A percentile compares a stretch with the other conserved stretches of the same genome.
Evolutionary conservation across 1,284 basidiomycete genomes (phyloP).

Genomic region (Cryptococcus sp.): DNA sequence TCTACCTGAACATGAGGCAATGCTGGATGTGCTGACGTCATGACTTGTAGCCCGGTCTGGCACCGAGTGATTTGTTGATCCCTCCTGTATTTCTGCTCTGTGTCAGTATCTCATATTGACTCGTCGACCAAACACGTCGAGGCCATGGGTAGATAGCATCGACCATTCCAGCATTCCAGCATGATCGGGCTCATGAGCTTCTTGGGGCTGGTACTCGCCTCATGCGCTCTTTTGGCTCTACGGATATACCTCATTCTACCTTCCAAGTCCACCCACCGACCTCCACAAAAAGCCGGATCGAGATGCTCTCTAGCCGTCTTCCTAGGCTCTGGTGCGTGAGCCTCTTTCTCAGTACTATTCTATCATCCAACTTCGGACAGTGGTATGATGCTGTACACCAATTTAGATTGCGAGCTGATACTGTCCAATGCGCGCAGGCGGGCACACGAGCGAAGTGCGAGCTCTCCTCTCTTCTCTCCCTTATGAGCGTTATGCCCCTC

Average conservation of each 20-base stretch:
- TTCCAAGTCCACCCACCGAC: background rate
- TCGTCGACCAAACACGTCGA: too few species aligned
- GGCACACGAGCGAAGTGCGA: constrained; percentile 89
- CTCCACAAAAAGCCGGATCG: background rate
- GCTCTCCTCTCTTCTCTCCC: constrained; percentile 75
- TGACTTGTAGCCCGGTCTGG: background rate
- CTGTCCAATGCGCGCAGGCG: constrained; percentile 61
- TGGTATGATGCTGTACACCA: background rate
- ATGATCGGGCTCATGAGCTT: background rate
- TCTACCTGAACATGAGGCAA: background rate
- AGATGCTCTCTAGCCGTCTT: constrained; percentile 59
- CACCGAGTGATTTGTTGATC: too few species aligned
- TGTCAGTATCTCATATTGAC: too few species aligned
- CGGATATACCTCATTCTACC: constrained; percentile 34
- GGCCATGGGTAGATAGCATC: too few species aligned
- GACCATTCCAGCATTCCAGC: too few species aligned
- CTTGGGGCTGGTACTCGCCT: background rate
- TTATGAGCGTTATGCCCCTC: constrained; percentile 69
- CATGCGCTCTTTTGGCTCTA: constrained; percentile 15
- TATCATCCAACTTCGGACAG: too few species aligned
- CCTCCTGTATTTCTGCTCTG: too few species aligned
- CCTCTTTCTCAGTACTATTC: background rate
- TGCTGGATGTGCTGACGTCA: constrained; percentile 3
- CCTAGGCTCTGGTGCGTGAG: constrained; percentile 61
- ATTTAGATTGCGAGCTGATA: background rate